Evolutionary conservation across 371 early-diverging fungal species (phyloP).

Genomic region (Haplosporangium sp.): DNA sequence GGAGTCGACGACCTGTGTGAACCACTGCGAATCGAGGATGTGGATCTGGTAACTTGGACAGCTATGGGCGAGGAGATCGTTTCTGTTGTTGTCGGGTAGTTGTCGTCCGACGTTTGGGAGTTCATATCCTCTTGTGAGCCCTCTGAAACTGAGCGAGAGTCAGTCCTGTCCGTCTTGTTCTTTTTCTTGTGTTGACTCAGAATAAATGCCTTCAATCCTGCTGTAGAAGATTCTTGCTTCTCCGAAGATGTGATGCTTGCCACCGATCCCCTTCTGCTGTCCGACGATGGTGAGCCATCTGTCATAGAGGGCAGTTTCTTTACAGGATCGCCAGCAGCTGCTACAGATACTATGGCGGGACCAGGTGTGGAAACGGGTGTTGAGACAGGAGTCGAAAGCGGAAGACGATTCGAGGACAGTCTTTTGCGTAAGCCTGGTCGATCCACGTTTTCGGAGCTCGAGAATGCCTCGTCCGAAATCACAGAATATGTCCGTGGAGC

Average conservation of each 20-base stretch:
- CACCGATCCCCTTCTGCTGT: slow-evolving; percentile 10
- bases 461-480: slow-evolving; percentile 30
- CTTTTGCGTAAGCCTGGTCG: slow-evolving; percentile 1
- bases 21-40: too few species aligned
- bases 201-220: slow-evolving; percentile 14
- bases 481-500: slow-evolving; percentile 37
- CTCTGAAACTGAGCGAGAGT: not conserved
- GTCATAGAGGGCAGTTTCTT: too few species aligned
- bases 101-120: too few species aligned
- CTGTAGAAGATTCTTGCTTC: slow-evolving; percentile 2
- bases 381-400: not conserved
- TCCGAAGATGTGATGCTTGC: slow-evolving; percentile 10
- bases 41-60: too few species aligned
- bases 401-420: slow-evolving; percentile 2
- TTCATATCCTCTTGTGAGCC: not conserved
- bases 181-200: slow-evolving; percentile 5
- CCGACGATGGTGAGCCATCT: not conserved
- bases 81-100: slow-evolving; percentile 4
- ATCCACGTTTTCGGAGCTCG: slow-evolving; percentile 26
- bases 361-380: not conserved
- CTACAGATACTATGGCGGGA: not conserved
- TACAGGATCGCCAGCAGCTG: not conserved
- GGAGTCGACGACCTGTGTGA: slow-evolving; percentile 31
- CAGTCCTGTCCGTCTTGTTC: not conserved
- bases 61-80: not conserved